Percentiles rank a stretch among this genome's conserved stretches.
These are phyloP conservation scores for Botrytis galanthina DNA, from an alignment of 2,329 filamentous ascomycete species.

Conservation along the genomic window DNA sequence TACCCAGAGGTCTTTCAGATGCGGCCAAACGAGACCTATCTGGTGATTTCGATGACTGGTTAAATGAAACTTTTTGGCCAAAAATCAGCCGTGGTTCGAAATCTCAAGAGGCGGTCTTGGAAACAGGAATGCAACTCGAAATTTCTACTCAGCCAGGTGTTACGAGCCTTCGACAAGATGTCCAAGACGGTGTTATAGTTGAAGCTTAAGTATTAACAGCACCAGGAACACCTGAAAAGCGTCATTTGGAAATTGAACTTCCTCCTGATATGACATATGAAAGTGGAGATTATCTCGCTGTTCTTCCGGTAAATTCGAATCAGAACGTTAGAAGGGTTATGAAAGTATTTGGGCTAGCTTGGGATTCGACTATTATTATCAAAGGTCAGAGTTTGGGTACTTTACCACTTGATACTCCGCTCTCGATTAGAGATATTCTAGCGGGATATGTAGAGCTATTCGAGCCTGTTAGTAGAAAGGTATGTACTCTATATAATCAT, in stretches of 20 bases:
- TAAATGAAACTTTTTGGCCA: slow-evolving; percentile 55
- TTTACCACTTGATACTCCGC: slow-evolving; percentile 1
- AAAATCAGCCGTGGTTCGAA: neutral
- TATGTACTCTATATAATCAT: neutral
- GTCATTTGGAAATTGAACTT: slow-evolving; percentile 49
- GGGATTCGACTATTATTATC: slow-evolving; percentile 38
- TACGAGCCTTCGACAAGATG: slow-evolving; percentile 54
- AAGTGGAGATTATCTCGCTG: slow-evolving; percentile 73
- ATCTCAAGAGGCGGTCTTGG: neutral
- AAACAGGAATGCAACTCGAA: neutral
- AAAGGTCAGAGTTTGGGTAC: neutral
- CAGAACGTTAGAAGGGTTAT: slow-evolving; percentile 58
- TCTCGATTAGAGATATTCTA: neutral
- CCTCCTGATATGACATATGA: slow-evolving; percentile 65
- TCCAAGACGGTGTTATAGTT: slow-evolving; percentile 59
- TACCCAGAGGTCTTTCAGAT: neutral
- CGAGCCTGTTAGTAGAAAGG: neutral
- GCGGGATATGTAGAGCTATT: slow-evolving; percentile 1
- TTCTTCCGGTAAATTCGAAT: slow-evolving; percentile 68
- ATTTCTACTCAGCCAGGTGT: slow-evolving; percentile 25
- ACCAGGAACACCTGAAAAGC: slow-evolving; percentile 7
- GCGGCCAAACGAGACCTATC: slow-evolving; percentile 55
- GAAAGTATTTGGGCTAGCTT: slow-evolving; percentile 61
- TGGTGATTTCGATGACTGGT: slow-evolving; percentile 65
- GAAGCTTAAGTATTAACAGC: slow-evolving; percentile 51